These are phyloP conservation scores for Isatis tinctoria DNA, from an alignment of 345 rosid species.

Conservation along the genomic window DNA sequence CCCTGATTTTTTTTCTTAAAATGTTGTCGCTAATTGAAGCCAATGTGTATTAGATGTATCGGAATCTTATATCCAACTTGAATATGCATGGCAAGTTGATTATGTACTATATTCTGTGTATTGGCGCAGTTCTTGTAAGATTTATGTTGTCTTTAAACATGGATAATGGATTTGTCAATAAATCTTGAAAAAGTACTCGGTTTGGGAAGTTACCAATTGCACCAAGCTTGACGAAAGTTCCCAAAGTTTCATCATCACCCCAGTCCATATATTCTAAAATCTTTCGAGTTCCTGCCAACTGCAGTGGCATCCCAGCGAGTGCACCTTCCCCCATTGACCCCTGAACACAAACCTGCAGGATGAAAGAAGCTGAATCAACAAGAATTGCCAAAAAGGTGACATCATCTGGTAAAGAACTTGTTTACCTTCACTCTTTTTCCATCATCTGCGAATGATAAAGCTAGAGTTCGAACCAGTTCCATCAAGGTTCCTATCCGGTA, in stretches of 20 bases:
- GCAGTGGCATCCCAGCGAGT: conserved; percentile 96
- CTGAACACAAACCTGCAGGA: conserved; percentile 88
- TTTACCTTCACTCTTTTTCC: conserved; percentile 87
- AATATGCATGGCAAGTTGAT: not conserved
- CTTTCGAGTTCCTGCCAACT: conserved; percentile 83
- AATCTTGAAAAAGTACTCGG: not conserved
- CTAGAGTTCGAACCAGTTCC: conserved; percentile 82
- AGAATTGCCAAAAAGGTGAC: not conserved
- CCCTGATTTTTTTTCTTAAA: too few relatives aligned
- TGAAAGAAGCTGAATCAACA: conserved; percentile 4
- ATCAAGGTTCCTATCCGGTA: conserved; percentile 93
- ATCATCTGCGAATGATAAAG: conserved; percentile 92
- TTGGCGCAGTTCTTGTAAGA: conserved; percentile 8
- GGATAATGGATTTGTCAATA: not conserved
- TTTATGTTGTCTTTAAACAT: not conserved
- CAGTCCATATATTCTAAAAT: conserved; percentile 97
- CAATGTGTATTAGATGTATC: not conserved
- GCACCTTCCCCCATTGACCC: conserved; percentile 98
- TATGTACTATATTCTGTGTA: not conserved
- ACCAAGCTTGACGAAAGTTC: conserved; percentile 75
- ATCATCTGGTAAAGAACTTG: not conserved
- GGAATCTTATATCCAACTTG: not conserved
- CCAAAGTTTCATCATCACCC: conserved; percentile 83
- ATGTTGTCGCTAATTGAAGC: too few relatives aligned
- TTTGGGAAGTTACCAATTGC: conserved; percentile 60